These are phyloP conservation scores for Trametes coccinea DNA, from an alignment of 768 basidiomycete species.

Conservation along the genomic window DNA sequence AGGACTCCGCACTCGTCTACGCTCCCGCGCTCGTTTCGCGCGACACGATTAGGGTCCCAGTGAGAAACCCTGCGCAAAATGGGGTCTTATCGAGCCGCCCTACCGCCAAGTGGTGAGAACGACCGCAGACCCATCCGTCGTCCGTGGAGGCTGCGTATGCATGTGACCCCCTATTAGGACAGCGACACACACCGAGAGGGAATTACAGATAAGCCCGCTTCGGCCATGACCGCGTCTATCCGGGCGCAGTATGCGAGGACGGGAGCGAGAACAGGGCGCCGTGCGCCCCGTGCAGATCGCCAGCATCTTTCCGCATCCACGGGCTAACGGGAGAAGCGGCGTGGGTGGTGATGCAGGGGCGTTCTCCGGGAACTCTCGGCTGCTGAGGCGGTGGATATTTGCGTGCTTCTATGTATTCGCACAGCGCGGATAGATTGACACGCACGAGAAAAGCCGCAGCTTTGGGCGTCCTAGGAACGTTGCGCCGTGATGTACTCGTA, in stretches of 20 bases:
- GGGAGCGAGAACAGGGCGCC: neutral
- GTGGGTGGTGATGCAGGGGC: neutral
- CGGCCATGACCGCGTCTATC: neutral
- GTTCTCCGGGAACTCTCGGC: slow-evolving; percentile 17
- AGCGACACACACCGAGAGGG: neutral
- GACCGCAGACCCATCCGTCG: neutral
- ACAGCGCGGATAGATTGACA: neutral
- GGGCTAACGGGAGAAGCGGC: slow-evolving; percentile 5
- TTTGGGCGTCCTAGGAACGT: neutral
- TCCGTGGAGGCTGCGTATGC: neutral
- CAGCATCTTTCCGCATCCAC: neutral
- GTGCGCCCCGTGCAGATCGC: slow-evolving; percentile 3
- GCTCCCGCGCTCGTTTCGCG: slow-evolving; percentile 3
- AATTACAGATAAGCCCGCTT: neutral
- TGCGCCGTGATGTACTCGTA: too few relatives aligned
- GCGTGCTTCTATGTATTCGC: slow-evolving; percentile 15
- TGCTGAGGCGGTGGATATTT: slow-evolving; percentile 4
- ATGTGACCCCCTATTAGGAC: neutral
- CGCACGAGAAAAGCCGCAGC: neutral
- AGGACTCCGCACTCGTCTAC: neutral
- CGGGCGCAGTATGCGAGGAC: neutral
- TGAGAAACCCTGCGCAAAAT: neutral
- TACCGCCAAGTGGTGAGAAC: slow-evolving; percentile 2
- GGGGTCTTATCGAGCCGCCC: slow-evolving; percentile 9
- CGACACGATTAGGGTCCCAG: neutral